Conservation (phyloP, 345 rosid genomes). For the Lepidium aucheri region DNA sequence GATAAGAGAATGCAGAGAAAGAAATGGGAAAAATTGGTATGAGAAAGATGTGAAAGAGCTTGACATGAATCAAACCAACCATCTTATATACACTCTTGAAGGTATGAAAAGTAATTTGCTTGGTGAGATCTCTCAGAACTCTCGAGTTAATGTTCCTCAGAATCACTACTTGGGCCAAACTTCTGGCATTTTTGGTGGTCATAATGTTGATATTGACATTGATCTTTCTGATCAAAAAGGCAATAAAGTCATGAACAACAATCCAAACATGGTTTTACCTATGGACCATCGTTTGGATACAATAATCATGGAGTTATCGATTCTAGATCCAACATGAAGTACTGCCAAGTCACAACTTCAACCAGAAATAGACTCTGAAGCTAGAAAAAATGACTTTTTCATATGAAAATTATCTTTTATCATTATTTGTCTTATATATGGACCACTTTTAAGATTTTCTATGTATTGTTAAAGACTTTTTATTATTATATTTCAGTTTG, state of each 20-base stretch:
- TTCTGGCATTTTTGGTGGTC: background rate
- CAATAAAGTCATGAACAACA: background rate
- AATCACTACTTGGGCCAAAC: background rate
- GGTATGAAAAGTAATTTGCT: slow-evolving; percentile 28
- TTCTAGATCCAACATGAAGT: background rate
- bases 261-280: background rate
- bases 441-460: background rate
- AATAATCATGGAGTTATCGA: background rate
- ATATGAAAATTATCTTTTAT: background rate
- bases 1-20: slow-evolving; percentile 8
- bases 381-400: background rate
- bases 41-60: slow-evolving; percentile 38
- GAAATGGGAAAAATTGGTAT: slow-evolving; percentile 36
- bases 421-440: background rate
- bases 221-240: background rate
- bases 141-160: background rate
- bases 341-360: background rate
- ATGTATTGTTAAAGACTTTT: background rate
- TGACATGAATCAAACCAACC: slow-evolving; percentile 21
- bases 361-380: slow-evolving; percentile 3
- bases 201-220: background rate
- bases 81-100: slow-evolving; percentile 22
- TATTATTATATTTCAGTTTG: no score
- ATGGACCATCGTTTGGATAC: background rate
- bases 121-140: slow-evolving; percentile 8